Evolutionary conservation across 179 eudicot genomes (phyloP).

Genomic region (Drosera spatulata): DNA sequence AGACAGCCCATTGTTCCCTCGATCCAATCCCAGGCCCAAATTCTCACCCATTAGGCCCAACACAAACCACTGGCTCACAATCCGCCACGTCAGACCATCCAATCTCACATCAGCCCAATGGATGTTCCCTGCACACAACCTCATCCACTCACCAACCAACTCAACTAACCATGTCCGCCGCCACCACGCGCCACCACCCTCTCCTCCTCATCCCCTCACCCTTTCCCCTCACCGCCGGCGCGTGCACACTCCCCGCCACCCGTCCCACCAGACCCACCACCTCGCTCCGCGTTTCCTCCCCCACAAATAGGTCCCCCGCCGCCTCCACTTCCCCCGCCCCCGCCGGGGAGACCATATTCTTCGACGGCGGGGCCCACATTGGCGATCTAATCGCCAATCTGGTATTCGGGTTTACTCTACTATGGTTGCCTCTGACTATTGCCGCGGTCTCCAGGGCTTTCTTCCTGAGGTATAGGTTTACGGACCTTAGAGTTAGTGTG

Average conservation of each 20-base stretch:
- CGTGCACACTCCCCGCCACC: slow-evolving; percentile 11
- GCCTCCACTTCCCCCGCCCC: slow-evolving; percentile 18
- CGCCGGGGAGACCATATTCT: slow-evolving; percentile 48
- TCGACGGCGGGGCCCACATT: slow-evolving; percentile 89
- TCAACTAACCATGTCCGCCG: slow-evolving; percentile 23
- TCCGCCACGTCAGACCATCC: too few species aligned
- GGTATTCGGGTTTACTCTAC: slow-evolving; percentile 63
- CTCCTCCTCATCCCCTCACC: slow-evolving; percentile 13
- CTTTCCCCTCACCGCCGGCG: slow-evolving; percentile 15
- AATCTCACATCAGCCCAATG: too few species aligned
- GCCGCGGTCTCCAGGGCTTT: slow-evolving; percentile 83
- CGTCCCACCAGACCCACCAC: slow-evolving; percentile 29
- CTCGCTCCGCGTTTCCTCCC: slow-evolving; percentile 50
- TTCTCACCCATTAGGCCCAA: too few species aligned
- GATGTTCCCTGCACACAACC: too few species aligned
- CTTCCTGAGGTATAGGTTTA: slow-evolving; percentile 66
- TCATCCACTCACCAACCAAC: too few species aligned
- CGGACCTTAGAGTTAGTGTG: slow-evolving; percentile 66
- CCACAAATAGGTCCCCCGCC: slow-evolving; percentile 31
- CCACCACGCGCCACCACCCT: too few species aligned
- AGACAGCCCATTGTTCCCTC: too few species aligned
- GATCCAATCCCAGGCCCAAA: too few species aligned
- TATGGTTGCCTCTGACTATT: slow-evolving; percentile 76
- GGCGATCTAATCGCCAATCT: slow-evolving; percentile 70
- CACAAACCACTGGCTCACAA: too few species aligned